Percentiles rank a stretch among this genome's conserved stretches.
Evolutionary conservation across 129 eudicot genomes (phyloP).

Genomic region (Pseudognaphalium luteoalbum): DNA sequence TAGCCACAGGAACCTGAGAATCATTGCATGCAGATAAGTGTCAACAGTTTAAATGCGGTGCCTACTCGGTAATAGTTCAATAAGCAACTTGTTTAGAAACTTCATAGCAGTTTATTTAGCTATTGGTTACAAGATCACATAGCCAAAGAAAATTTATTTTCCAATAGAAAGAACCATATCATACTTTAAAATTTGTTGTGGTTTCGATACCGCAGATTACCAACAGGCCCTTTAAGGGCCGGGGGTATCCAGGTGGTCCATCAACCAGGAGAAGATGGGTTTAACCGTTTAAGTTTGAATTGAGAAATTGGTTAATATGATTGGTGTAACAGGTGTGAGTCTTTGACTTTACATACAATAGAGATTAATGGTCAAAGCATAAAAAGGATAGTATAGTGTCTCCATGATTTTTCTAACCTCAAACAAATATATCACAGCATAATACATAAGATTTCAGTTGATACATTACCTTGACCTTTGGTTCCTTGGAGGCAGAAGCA

Average conservation of each 20-base stretch:
- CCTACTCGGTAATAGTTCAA: not conserved
- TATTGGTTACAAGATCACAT: not conserved
- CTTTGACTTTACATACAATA: not conserved
- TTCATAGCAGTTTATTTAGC: not conserved
- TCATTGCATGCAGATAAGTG: not conserved
- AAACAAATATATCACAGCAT: conserved; percentile 3
- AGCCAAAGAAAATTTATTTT: conserved; percentile 8
- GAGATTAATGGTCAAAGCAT: not conserved
- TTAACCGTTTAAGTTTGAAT: too few species aligned
- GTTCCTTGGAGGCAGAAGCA: conserved; percentile 54
- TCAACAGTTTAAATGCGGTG: not conserved
- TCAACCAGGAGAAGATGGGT: too few species aligned
- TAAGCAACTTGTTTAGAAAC: not conserved
- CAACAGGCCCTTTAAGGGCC: too few species aligned
- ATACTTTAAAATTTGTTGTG: not conserved
- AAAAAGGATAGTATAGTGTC: not conserved
- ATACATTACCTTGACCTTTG: conserved; percentile 61
- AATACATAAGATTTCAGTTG: not conserved
- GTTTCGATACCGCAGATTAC: conserved; percentile 8
- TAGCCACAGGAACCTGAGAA: conserved; percentile 69
- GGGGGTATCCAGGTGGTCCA: too few species aligned
- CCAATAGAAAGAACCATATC: not conserved
- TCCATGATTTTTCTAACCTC: conserved; percentile 6
- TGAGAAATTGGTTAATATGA: too few species aligned
- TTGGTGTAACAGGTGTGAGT: not conserved